Conservation (phyloP, 1,284 basidiomycete species). For the Leccinum subrobustum region DNA sequence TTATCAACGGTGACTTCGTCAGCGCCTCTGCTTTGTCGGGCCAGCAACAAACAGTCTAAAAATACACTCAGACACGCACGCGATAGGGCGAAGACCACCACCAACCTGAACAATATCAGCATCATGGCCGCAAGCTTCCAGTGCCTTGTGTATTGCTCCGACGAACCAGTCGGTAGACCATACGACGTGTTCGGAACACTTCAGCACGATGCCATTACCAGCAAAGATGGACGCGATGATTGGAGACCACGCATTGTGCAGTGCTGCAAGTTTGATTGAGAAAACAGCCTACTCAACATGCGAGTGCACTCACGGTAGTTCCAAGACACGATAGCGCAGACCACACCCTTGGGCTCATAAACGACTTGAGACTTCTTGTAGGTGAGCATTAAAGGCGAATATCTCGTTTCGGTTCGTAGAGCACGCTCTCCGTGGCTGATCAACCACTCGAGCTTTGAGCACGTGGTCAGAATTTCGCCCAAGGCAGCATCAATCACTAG, state of each 20-base stretch:
- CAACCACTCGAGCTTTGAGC: conserved; percentile 88
- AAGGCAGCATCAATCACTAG: conserved; percentile 86
- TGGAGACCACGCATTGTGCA: conserved; percentile 93
- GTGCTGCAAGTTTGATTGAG: conserved; percentile 45
- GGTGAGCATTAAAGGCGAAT: conserved; percentile 73
- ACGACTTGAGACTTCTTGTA: conserved; percentile 87
- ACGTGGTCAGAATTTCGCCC: conserved; percentile 87
- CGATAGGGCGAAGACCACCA: background rate
- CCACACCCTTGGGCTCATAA: conserved; percentile 93
- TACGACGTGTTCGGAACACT: conserved; percentile 90
- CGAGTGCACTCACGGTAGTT: conserved; percentile 69
- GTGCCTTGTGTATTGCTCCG: conserved; percentile 69
- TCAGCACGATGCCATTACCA: conserved; percentile 89
- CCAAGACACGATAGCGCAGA: conserved; percentile 93
- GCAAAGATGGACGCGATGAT: conserved; percentile 88
- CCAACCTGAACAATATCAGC: conserved; percentile 78
- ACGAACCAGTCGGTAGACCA: conserved; percentile 88
- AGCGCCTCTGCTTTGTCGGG: conserved; percentile 84
- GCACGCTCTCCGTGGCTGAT: conserved; percentile 78
- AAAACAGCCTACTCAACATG: background rate
- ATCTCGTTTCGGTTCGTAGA: conserved; percentile 69
- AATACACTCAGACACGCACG: conserved; percentile 18
- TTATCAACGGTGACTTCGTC: conserved; percentile 78
- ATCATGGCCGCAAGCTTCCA: conserved; percentile 77
- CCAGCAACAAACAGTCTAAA: conserved; percentile 79